Base-by-base conservation (phyloP, 352 stramenopile genomes). In the Pythium phragmitis region DNA sequence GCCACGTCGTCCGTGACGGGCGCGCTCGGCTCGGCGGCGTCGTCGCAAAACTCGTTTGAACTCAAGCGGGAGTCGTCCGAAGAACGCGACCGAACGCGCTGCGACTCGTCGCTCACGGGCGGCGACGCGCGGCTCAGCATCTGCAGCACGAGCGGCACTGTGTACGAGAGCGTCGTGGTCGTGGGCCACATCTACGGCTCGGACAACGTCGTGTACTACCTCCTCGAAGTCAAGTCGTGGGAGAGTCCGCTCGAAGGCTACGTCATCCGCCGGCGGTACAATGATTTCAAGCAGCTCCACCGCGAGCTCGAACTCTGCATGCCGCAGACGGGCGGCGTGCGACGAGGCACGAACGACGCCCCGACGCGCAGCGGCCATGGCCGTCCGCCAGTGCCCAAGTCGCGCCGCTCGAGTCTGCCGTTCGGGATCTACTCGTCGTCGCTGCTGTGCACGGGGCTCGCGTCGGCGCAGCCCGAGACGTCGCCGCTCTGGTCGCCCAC, bases 201-300 rank as follows among this genome's bases (percentile, higher is more conserved):
- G 23, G 78, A 88, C 57, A 80, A 82, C 42, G 69, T 90, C 51
- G 82, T 90, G 52, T 91, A 91, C 69, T 91, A 92, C 67, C 66
- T 91, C 39, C 49, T 92, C 41, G 82, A 92, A 50, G 80, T 92
- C 60, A 76, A 80, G 16, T 89, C 81, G 16, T 84, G 75, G 69
- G 82, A 91, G 50, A 77, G 72, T 49, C 84, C 84, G 36, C 80
- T 92, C 5, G 84, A 92, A n/a, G 77, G 75, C 11, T 92, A 92
- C 75, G 82, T 90, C 51, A 76, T 92, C 46, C 81, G 84, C 17
- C 78, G 84, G 21, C 78, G 84, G 7, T 92, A 87, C 71, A 88
- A 85, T 59, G 84, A 92, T 64, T 91, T 92, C 51, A 80, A 79
- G 64, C 67, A 72, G 45, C 79, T 92, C 66, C 77, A 91, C 58